These are phyloP conservation scores for Penicillium sp. DNA, from an alignment of 2,329 filamentous ascomycete genomes.

Conservation along the genomic window DNA sequence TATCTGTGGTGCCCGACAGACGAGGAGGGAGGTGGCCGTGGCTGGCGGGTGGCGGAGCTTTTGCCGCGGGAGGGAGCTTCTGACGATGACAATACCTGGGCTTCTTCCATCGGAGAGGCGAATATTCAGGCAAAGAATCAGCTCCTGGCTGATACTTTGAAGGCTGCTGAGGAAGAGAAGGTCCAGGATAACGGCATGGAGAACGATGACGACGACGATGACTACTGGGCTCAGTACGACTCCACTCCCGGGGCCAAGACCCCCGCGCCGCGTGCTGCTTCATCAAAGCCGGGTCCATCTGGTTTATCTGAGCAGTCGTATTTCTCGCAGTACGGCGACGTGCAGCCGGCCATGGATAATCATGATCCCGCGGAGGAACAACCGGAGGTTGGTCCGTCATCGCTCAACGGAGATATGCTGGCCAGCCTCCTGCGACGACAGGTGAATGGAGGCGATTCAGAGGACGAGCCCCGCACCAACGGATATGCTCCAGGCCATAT, in stretches of 20 bases:
- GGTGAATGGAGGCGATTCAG: slow-evolving; percentile 25
- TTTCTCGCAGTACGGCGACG: slow-evolving; percentile 60
- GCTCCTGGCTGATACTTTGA: slow-evolving; percentile 37
- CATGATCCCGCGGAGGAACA: slow-evolving; percentile 60
- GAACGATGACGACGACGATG: slow-evolving; percentile 61
- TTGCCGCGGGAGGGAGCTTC: slow-evolving; percentile 50
- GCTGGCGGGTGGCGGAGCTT: slow-evolving; percentile 61
- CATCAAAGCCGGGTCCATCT: slow-evolving; percentile 27
- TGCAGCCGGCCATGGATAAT: slow-evolving; percentile 62
- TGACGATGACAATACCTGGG: slow-evolving; percentile 54
- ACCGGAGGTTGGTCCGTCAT: slow-evolving; percentile 48
- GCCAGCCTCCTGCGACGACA: slow-evolving; percentile 41
- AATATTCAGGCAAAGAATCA: slow-evolving; percentile 46
- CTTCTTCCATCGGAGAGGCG: slow-evolving; percentile 53
- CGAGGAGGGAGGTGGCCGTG: slow-evolving; percentile 50
- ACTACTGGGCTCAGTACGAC: slow-evolving; percentile 65
- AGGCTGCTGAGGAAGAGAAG: slow-evolving; percentile 27
- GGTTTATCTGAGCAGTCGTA: slow-evolving; percentile 56
- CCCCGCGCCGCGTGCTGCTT: slow-evolving; percentile 28
- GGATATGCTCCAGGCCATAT: slow-evolving; percentile 20
- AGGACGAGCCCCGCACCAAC: slow-evolving; percentile 23
- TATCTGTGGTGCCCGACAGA: slow-evolving; percentile 62
- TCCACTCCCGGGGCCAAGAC: slow-evolving; percentile 48
- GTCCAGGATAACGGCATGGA: slow-evolving; percentile 22
- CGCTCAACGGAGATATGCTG: slow-evolving; percentile 54